Evolutionary conservation across 176 grass and related monocot species (phyloP).

Genomic region (Aechmea fasciata): DNA sequence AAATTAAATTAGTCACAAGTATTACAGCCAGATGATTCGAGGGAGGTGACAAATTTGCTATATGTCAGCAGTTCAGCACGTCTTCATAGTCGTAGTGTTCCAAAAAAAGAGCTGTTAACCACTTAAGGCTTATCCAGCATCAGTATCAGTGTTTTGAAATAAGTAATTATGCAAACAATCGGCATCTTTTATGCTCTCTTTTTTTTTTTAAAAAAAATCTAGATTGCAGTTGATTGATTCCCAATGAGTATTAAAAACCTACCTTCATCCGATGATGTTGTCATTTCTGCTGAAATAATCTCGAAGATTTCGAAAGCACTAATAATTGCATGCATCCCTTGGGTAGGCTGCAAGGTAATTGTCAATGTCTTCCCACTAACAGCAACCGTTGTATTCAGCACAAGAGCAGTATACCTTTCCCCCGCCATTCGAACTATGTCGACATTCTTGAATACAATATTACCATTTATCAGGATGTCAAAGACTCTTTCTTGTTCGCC

Average conservation of each 20-base stretch:
- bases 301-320: slow-evolving; percentile 92
- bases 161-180: no score
- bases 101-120: no score
- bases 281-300: slow-evolving; percentile 70
- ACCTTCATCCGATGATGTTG: slow-evolving; percentile 73
- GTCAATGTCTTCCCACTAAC: slow-evolving; percentile 63
- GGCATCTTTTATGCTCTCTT: no score
- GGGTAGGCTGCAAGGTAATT: slow-evolving; percentile 51
- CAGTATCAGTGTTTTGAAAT: no score
- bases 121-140: no score
- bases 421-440: slow-evolving; percentile 74
- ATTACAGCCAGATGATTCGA: background rate
- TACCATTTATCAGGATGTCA: slow-evolving; percentile 78
- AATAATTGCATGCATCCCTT: slow-evolving; percentile 53
- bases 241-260: background rate
- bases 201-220: no score
- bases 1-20: no score
- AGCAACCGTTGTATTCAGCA: slow-evolving; percentile 70
- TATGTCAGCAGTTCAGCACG: no score
- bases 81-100: no score
- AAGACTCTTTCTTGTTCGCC: slow-evolving; percentile 71
- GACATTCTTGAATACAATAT: slow-evolving; percentile 59
- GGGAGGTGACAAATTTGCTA: no score
- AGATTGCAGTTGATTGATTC: background rate
- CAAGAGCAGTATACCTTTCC: slow-evolving; percentile 76